Evolutionary conservation across 345 rosid species (phyloP).

Genomic region (Noccaea caerulescens): DNA sequence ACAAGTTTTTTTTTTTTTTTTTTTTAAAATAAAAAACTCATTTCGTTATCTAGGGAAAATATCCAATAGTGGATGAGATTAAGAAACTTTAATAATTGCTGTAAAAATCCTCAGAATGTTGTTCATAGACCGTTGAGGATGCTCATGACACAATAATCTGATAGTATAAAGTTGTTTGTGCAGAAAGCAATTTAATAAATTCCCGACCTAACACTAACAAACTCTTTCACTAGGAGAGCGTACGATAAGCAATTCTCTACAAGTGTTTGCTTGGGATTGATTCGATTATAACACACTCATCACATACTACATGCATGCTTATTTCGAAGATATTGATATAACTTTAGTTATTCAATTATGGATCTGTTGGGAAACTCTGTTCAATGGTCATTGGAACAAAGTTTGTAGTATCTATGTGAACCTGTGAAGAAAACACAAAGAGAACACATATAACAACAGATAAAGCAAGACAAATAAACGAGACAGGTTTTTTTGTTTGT

Average conservation of each 20-base stretch:
- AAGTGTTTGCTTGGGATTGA: neutral
- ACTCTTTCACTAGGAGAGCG: neutral
- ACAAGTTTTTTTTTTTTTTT: neutral
- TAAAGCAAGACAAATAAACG: neutral
- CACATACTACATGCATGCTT: neutral
- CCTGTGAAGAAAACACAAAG: neutral
- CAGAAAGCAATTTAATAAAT: neutral
- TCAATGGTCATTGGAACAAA: no score
- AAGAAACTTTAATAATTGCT: neutral
- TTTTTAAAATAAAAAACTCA: neutral
- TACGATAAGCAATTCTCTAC: neutral
- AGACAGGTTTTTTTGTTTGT: neutral
- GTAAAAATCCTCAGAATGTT: constrained; percentile 9
- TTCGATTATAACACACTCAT: neutral
- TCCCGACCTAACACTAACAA: neutral
- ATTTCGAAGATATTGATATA: neutral
- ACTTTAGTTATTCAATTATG: neutral
- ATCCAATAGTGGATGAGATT: constrained; percentile 3
- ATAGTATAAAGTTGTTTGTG: neutral
- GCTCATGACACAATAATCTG: neutral
- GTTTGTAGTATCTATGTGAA: neutral
- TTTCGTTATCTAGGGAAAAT: constrained; percentile 4
- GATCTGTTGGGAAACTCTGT: no score
- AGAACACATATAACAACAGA: neutral
- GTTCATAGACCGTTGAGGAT: constrained; percentile 11